phyloP scores from a whole-genome alignment of 495 filamentous ascomycete genomes.

The Aspergillus baeticus region DNA sequence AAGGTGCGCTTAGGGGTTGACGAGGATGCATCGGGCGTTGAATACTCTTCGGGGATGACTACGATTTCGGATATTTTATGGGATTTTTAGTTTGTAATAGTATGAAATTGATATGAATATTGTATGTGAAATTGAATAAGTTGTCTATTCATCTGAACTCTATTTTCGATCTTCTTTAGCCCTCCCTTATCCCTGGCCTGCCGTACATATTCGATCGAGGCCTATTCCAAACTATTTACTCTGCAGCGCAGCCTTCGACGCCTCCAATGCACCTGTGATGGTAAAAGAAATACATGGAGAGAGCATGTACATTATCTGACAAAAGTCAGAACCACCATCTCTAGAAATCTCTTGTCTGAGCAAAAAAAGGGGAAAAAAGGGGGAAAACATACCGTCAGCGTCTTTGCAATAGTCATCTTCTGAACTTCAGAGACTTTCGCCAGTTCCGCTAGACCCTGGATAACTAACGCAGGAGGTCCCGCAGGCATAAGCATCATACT shows the following conservation, averaged over 20 bases:
- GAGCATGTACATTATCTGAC: conserved; percentile 46
- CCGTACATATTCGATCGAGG: neutral
- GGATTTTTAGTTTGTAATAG: too few relatives aligned
- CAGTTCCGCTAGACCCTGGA: conserved; percentile 66
- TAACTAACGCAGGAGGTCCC: conserved; percentile 69
- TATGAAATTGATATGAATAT: too few relatives aligned
- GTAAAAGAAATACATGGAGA: conserved; percentile 52
- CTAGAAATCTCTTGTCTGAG: too few relatives aligned
- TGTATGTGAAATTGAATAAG: neutral
- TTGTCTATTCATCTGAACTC: neutral
- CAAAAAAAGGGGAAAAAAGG: neutral
- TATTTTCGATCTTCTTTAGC: neutral
- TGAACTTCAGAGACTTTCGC: conserved; percentile 54
- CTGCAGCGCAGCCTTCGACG: conserved; percentile 32
- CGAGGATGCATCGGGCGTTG: too few relatives aligned
- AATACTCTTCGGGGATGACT: too few relatives aligned
- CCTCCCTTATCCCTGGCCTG: neutral
- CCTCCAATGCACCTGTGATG: conserved; percentile 52
- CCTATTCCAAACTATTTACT: neutral
- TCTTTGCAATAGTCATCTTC: conserved; percentile 69
- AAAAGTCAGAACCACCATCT: neutral
- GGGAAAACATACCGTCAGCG: conserved; percentile 53
- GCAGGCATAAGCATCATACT: conserved; percentile 75
- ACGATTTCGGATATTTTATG: too few relatives aligned
- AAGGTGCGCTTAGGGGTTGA: too few relatives aligned